These are phyloP conservation scores for Xylaria sp. DNA, from an alignment of 2,329 filamentous ascomycete species.

Conservation along the genomic window DNA sequence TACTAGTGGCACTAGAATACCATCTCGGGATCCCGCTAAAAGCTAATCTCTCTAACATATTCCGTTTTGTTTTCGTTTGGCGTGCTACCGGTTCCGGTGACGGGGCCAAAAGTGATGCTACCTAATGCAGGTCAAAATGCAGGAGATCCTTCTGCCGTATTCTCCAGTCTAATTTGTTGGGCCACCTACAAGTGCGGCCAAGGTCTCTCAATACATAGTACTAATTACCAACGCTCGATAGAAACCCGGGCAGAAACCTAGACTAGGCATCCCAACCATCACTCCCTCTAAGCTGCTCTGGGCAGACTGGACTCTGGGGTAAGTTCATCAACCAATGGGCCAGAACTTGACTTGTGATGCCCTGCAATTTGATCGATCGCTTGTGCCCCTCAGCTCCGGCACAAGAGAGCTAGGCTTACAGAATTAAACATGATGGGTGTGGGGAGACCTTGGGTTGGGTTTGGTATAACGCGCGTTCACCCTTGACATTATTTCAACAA, in stretches of 20 bases:
- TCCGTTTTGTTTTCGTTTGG: slow-evolving; percentile 39
- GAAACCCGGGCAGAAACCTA: neutral
- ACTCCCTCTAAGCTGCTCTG: neutral
- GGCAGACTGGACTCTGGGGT: slow-evolving; percentile 14
- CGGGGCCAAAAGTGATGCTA: slow-evolving; percentile 22
- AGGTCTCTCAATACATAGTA: neutral
- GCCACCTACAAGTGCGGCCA: neutral
- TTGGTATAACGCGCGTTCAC: slow-evolving; percentile 14
- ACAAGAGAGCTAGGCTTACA: slow-evolving; percentile 18
- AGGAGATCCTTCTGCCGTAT: slow-evolving; percentile 22
- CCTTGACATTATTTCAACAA: slow-evolving; percentile 4
- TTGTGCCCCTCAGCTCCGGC: slow-evolving; percentile 15
- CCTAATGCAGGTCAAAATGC: slow-evolving; percentile 35
- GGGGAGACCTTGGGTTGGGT: slow-evolving; percentile 22
- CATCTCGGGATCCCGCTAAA: slow-evolving; percentile 17
- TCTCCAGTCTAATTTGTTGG: slow-evolving; percentile 14
- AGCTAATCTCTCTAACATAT: slow-evolving; percentile 31
- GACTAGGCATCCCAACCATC: slow-evolving; percentile 21
- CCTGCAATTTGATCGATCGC: slow-evolving; percentile 12
- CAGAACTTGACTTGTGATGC: slow-evolving; percentile 28
- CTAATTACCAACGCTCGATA: neutral
- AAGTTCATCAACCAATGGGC: slow-evolving; percentile 12
- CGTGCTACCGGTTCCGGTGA: slow-evolving; percentile 27
- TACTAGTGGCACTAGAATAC: slow-evolving; percentile 23
- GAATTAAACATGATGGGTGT: slow-evolving; percentile 15